A percentile compares a stretch with the other conserved stretches of the same genome.
These are phyloP conservation scores for Gaertneriomyces semiglobifer DNA, from an alignment of 192 early-diverging fungal genomes.

Conservation along the genomic window DNA sequence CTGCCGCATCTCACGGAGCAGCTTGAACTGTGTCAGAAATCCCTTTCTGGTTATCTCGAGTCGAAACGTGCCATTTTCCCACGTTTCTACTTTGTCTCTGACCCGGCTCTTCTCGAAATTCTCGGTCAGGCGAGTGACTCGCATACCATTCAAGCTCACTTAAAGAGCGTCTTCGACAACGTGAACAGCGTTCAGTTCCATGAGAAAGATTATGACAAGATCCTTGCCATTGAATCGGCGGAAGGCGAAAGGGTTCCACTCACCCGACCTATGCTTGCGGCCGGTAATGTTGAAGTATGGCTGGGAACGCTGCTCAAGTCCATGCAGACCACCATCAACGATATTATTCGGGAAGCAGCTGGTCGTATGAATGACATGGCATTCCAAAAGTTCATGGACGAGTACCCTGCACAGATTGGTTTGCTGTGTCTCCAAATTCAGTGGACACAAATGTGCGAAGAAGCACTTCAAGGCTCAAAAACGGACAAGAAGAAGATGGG, in stretches of 20 bases:
- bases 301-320: slow-evolving; percentile 55
- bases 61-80: slow-evolving; percentile 65
- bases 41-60: slow-evolving; percentile 59
- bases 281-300: slow-evolving; percentile 63
- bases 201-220: slow-evolving; percentile 68
- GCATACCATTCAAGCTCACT: slow-evolving; percentile 62
- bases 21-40: slow-evolving; percentile 65
- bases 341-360: slow-evolving; percentile 58
- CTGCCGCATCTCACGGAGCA: slow-evolving; percentile 63
- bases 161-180: slow-evolving; percentile 63
- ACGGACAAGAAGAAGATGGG: slow-evolving; percentile 65
- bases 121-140: slow-evolving; percentile 63
- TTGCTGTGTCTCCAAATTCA: slow-evolving; percentile 59
- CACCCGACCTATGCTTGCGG: slow-evolving; percentile 55
- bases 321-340: slow-evolving; percentile 58
- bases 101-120: slow-evolving; percentile 62
- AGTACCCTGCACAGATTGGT: slow-evolving; percentile 65
- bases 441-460: slow-evolving; percentile 60
- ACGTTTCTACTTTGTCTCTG: slow-evolving; percentile 64
- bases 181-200: slow-evolving; percentile 57
- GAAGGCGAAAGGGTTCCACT: slow-evolving; percentile 59
- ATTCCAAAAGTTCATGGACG: slow-evolving; percentile 61
- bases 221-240: slow-evolving; percentile 54
- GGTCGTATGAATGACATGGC: slow-evolving; percentile 56
- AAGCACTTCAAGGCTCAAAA: slow-evolving; percentile 53